Conservation (phyloP, 495 filamentous ascomycete species). For the Trichoderma virens region DNA sequence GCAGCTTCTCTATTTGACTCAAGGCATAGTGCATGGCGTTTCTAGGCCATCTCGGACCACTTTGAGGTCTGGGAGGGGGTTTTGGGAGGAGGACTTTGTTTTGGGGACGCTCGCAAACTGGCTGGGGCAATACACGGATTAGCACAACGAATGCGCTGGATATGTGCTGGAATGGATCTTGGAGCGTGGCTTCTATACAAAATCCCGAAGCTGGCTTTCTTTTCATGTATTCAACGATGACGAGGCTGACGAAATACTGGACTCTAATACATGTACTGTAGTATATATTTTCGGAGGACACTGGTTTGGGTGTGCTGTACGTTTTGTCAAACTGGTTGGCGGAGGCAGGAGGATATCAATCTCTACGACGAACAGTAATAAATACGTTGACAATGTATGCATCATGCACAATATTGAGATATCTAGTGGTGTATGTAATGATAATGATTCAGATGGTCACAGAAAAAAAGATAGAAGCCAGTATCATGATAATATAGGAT, state of each 20-base stretch:
- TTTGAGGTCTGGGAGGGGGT: not conserved
- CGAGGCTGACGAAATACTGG: not conserved
- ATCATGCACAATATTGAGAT: too few relatives aligned
- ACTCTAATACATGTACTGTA: slow-evolving; percentile 6
- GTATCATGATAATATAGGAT: too few relatives aligned
- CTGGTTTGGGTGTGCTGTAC: not conserved
- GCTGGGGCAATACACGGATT: not conserved
- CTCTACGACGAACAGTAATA: not conserved
- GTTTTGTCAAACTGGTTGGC: not conserved
- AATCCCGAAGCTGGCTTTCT: not conserved
- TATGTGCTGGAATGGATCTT: not conserved
- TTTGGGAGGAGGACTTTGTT: not conserved
- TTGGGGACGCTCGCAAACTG: not conserved
- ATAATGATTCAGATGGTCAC: too few relatives aligned
- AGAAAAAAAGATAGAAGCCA: too few relatives aligned
- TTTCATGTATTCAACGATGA: slow-evolving; percentile 8
- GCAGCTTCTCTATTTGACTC: not conserved
- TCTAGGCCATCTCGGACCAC: not conserved
- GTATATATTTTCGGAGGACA: not conserved
- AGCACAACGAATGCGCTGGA: not conserved
- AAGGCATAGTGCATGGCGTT: slow-evolving; percentile 1
- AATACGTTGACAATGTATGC: not conserved
- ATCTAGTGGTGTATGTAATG: too few relatives aligned
- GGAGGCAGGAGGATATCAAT: not conserved
- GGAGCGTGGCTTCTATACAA: not conserved